Evolutionary conservation across 805 yeast genomes (phyloP).

Genomic region (Citeromyces nyonsensis): DNA sequence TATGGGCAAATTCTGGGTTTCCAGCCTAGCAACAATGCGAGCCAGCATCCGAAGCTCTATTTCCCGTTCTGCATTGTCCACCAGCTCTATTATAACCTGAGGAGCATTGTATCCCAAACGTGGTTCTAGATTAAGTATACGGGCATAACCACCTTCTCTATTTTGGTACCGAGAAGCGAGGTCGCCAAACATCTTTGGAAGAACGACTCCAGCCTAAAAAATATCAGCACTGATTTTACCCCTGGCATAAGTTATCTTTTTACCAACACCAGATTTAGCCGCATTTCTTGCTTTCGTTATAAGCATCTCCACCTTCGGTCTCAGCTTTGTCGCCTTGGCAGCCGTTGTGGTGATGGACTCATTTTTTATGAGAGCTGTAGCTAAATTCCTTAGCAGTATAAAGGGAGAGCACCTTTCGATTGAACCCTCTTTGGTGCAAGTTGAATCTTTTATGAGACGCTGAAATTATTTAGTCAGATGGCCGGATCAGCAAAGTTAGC

Average conservation of each 20-base stretch:
- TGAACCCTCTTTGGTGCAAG: no score
- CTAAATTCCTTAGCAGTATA: constrained; percentile 52
- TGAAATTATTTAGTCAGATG: no score
- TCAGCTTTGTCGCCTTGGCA: constrained; percentile 62
- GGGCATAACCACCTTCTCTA: constrained; percentile 73
- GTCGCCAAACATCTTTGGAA: constrained; percentile 55
- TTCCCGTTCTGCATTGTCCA: constrained; percentile 43
- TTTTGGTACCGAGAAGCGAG: constrained; percentile 45
- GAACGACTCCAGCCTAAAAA: constrained; percentile 28
- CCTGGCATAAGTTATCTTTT: constrained; percentile 13
- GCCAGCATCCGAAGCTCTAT: constrained; percentile 67
- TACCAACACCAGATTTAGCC: constrained; percentile 3
- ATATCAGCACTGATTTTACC: constrained; percentile 18
- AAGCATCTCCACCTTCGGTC: constrained; percentile 43
- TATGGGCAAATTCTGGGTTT: constrained; percentile 39
- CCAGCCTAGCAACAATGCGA: constrained; percentile 70
- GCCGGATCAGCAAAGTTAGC: no score
- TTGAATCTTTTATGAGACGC: no score
- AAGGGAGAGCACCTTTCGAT: no score
- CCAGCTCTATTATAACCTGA: constrained; percentile 76
- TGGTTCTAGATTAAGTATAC: constrained; percentile 73
- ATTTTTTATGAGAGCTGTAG: constrained; percentile 50
- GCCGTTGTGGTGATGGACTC: constrained; percentile 61
- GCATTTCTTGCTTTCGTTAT: constrained; percentile 38
- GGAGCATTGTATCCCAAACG: constrained; percentile 84